phyloP scores from a whole-genome alignment of 441 rosid species.

The Jatropha podagrica region DNA sequence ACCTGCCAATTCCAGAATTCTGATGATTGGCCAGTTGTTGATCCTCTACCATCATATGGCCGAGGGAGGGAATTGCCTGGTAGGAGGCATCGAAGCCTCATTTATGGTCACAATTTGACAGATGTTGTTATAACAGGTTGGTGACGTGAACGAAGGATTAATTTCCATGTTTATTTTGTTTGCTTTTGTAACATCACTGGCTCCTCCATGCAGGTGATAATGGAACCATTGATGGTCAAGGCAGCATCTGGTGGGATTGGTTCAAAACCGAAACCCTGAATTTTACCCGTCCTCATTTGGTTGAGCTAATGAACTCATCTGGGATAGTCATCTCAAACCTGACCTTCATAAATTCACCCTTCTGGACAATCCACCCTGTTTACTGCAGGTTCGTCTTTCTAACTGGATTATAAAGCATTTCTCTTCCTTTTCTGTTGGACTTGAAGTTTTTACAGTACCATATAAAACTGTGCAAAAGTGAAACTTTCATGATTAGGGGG shows the following conservation, averaged over 20 bases:
- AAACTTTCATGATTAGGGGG: conserved; percentile 43
- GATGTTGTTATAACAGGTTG: conserved; percentile 92
- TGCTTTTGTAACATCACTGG: conserved; percentile 21
- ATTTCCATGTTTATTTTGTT: conserved; percentile 3
- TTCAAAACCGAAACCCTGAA: conserved; percentile 63
- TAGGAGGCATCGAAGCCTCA: conserved; percentile 83
- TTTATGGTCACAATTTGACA: conserved; percentile 83
- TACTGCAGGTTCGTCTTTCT: conserved; percentile 80
- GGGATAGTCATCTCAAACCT: conserved; percentile 78
- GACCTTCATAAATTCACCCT: conserved; percentile 89
- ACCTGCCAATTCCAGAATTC: conserved; percentile 52
- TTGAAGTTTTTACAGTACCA: conserved; percentile 19
- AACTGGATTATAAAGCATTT: conserved; percentile 9
- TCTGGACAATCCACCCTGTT: conserved; percentile 98
- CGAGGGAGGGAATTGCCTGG: conserved; percentile 96
- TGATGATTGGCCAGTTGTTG: conserved; percentile 90
- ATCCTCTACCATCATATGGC: conserved; percentile 96
- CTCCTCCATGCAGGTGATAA: conserved; percentile 62
- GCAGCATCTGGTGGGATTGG: conserved; percentile 89
- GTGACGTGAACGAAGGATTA: conserved; percentile 25
- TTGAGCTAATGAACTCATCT: conserved; percentile 87
- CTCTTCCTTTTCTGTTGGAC: conserved; percentile 25
- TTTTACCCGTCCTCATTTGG: conserved; percentile 93
- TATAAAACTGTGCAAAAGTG: conserved; percentile 33
- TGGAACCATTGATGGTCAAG: conserved; percentile 97